Evolutionary conservation across 345 rosid species (phyloP), one percentile per base, ranked within the genome.

Genomic region (Aquilaria sinensis): DNA sequence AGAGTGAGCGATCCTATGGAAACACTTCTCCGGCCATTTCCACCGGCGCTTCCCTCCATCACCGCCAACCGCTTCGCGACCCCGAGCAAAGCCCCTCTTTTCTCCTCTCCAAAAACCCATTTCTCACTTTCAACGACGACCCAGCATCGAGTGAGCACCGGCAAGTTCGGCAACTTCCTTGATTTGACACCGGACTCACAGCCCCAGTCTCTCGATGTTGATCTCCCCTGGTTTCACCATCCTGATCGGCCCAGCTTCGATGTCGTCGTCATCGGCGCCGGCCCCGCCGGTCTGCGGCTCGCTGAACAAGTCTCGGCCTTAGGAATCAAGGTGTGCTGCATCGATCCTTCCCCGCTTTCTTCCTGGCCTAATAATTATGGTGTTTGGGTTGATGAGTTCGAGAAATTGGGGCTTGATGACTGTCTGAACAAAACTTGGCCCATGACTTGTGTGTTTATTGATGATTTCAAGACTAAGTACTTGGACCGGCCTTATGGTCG

Each of bases 311-410:
- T 81, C 0, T 76, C 87, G 3, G 46, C 67, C 5, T 62, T 47
- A 50, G 87, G 93, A 57, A 65, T 83, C 56, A 74, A 76, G 78
- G 89, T 81, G 61, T 83, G 89, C 14, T 86, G 89, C 45, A 74
- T 86, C 32, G 93, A 86, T 72, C 83, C 89, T 54, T 84, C 86
- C 15, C 89, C 87, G 6, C 87, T 86, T 58, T 78, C 87, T 34
- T 12, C 49, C 60, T 81, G 87, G 89, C 79, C 89, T 54, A 78
- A 77, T 57, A 86, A 84, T 64, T 86, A 84, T 59, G 93, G 93
- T 48, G 82, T 73, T 9, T 86, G 93, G 93, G 89, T 86, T 23
- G 93, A 86, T 65, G 93, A 86, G 78, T 75, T 86, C 66, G 83
- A 83, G 69, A 58, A 57, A 53, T 58, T 86, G 66, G 87, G 78